Base-by-base conservation (phyloP, 805 yeast genomes). In the Nakazawaea siamensis region DNA sequence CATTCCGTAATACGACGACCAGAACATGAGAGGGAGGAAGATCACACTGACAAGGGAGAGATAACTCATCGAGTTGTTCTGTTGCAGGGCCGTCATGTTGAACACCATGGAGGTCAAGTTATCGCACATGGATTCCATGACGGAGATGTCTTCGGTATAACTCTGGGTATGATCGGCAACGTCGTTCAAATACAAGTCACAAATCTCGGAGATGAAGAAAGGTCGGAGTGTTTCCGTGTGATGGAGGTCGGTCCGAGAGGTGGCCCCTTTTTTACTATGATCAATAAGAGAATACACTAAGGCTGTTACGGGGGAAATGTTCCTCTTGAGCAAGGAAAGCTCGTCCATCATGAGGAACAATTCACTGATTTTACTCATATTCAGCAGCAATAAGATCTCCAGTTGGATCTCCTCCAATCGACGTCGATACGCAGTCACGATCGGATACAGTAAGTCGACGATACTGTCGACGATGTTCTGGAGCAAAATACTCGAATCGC, bases 1-100 rank as follows among this genome's bases (percentile, higher is more conserved):
- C 76, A 71, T 71, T 13, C 77, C 77, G 38, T 69, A 75, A 46
- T 72, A 75, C 10, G 80, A 80, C 1, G 80, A 72, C 64, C 76
- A 61, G 46, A 75, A 75, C 4, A 75, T 64, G 35, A 75, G 48
- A 4, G 81, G 81, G 25, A 75, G 55, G 44, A 75, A 74, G 11
- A 75, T 63, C 11, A 75, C 79, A 1, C 80, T 69, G 8, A 75
- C 70, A 25, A 75, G 47, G 6, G 79, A 68, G 28, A 75, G 55
- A 47, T 66, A 64, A 34, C 64, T 60, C 66, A 75, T 73, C 4
- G 79, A 65, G 42, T 62, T 70, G 41, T 72, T 70, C 2, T 75
- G 70, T 29, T 69, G 69, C 9, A 70, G 70, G 1, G 76, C 66
- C 27, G 74, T 65, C 3, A 78, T 73, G 43, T 75, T 75, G 57